Evolutionary conservation across 1,139 yeast genomes (phyloP), one percentile per base, ranked within the genome.

Genomic region (Yamadazyma triangularis): DNA sequence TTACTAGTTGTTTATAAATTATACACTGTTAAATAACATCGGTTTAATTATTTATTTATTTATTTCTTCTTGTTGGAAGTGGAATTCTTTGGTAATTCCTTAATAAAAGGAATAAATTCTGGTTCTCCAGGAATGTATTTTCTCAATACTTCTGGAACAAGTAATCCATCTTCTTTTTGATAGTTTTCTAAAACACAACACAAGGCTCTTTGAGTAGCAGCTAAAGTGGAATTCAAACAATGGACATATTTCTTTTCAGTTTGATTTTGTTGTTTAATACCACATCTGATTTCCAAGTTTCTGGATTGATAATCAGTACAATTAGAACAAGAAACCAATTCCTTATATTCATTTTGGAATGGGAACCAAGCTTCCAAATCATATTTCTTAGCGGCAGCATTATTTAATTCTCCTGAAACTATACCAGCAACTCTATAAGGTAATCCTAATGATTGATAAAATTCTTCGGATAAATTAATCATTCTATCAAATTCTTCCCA

Each of bases 341-440:
- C 99, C 70, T 93, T 93, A 71, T 86, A 93, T 66, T 93, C 98
- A 62, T 88, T 77, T 73, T 91, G 98, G 85, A 73, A 91, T 55
- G 99, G 99, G 94, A 91, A 93, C 99, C 99, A 91, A 28, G 99
- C 99, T 72, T 91, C 99, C 57, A 91, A 75, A 67, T 91, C 99
- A 70, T 82, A 91, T 67, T 91, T 91, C 74, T 91, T 91, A 46
- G 98, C 96, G 40, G 98, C 98, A 34, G 99, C 97, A 51, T 93
- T 91, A 75, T 93, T 93, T 58, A 93, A 79, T 68, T 91, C 99
- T 47, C 98, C 98, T 40, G 96, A 86, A 40, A 93, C 98, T 62
- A 93, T 91, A 47, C 95, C 95, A 41, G 93, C 98, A 39, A 91
- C 93, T 62, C 97, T 79, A 75, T 91, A 91, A 42, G 98, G 98